Conservation (phyloP, 768 basidiomycete species). For the Termitomyces sp. region DNA sequence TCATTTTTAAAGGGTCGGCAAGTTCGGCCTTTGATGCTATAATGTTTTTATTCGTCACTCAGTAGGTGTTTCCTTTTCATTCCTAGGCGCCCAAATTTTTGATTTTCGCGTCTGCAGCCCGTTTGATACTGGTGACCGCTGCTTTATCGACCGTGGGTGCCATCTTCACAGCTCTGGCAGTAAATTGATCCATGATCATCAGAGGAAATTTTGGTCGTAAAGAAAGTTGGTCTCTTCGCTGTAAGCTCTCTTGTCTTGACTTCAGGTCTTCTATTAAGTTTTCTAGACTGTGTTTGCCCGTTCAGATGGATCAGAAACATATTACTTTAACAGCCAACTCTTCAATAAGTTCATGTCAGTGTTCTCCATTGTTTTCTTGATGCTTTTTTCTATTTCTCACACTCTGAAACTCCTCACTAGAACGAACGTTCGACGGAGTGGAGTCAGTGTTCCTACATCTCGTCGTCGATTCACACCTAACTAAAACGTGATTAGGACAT, state of each 20-base stretch:
- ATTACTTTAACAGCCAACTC: constrained; percentile 76
- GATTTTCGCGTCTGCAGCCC: constrained; percentile 37
- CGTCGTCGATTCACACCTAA: constrained; percentile 7
- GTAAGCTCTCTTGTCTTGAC: constrained; percentile 25
- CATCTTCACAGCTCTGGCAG: background rate
- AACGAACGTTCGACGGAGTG: constrained; percentile 70
- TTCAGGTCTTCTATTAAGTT: background rate
- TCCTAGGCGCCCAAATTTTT: background rate
- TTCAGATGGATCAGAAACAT: constrained; percentile 70
- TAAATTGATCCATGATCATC: background rate
- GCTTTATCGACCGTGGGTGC: constrained; percentile 57
- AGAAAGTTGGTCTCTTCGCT: constrained; percentile 76
- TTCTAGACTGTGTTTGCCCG: constrained; percentile 62
- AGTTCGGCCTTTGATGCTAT: constrained; percentile 72
- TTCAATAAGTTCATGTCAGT: constrained; percentile 70
- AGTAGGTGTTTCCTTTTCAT: constrained; percentile 41
- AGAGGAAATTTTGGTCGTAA: constrained; percentile 71
- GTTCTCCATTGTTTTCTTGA: background rate
- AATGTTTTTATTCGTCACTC: constrained; percentile 79
- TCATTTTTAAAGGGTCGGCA: constrained; percentile 74
- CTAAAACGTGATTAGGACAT: constrained; percentile 44
- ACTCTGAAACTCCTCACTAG: constrained; percentile 23
- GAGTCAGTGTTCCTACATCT: constrained; percentile 27
- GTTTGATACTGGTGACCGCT: constrained; percentile 79
- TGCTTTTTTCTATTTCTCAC: background rate